Conservation (phyloP, 2,329 filamentous ascomycete species). For the Thielaviopsis punctulata region DNA sequence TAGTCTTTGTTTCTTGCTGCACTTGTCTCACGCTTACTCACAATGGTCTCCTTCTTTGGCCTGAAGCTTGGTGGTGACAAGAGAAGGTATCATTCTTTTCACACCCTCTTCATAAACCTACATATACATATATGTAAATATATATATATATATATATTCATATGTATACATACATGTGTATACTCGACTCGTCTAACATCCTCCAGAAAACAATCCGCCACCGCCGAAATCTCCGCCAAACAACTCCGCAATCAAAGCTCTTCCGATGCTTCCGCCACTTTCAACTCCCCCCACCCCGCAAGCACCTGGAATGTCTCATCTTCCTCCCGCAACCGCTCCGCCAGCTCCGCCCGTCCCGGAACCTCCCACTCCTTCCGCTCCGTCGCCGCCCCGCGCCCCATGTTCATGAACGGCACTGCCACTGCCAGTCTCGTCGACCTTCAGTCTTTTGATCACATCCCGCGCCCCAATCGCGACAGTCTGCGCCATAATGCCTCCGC, state of each 20-base stretch:
- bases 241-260: neutral
- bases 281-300: neutral
- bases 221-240: conserved; percentile 1
- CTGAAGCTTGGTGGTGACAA: conserved; percentile 37
- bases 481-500: conserved; percentile 6
- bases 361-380: conserved; percentile 12
- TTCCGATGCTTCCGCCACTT: neutral
- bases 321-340: neutral
- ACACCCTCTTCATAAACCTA: neutral
- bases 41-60: conserved; percentile 43
- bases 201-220: conserved; percentile 4
- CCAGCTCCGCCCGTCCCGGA: conserved; percentile 11
- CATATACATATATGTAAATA: neutral
- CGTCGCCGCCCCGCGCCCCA: conserved; percentile 7
- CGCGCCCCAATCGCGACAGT: conserved; percentile 7
- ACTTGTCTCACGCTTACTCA: conserved; percentile 5
- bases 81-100: conserved; percentile 32
- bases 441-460: conserved; percentile 5
- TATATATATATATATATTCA: neutral
- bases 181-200: neutral
- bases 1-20: no score
- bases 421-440: conserved; percentile 9
- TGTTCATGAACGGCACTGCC: conserved; percentile 11
- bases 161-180: conserved; percentile 6
- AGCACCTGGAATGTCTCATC: conserved; percentile 6